phyloP scores from a whole-genome alignment of 305 asterid genomes.

The Solanum hybrid region DNA sequence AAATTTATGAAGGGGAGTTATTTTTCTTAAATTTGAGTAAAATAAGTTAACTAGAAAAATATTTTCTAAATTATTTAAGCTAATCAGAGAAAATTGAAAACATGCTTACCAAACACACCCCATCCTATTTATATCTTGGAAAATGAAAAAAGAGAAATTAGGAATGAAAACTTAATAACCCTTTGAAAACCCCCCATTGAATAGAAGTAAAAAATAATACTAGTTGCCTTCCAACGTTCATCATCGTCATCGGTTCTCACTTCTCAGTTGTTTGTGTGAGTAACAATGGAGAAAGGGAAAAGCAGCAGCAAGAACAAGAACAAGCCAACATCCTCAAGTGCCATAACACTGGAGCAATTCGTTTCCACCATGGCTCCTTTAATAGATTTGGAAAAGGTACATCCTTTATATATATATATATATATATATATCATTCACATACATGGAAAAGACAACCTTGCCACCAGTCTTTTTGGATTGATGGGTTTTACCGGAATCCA shows the following conservation, averaged over 20 bases:
- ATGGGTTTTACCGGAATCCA: background rate
- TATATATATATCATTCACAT: background rate
- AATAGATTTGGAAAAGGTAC: slow-evolving; percentile 84
- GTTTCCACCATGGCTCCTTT: slow-evolving; percentile 83
- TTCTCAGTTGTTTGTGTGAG: background rate
- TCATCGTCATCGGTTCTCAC: background rate
- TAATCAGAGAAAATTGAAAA: background rate
- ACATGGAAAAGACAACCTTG: background rate
- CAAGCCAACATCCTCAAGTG: slow-evolving; percentile 17
- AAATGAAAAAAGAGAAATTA: background rate
- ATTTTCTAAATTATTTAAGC: background rate
- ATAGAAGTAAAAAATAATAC: background rate
- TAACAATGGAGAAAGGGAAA: slow-evolving; percentile 55
- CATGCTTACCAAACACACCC: background rate
- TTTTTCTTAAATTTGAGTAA: background rate
- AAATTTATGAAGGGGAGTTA: background rate
- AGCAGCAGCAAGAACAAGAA: slow-evolving; percentile 13
- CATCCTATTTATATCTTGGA: background rate
- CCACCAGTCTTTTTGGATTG: background rate
- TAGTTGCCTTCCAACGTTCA: background rate
- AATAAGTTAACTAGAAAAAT: background rate
- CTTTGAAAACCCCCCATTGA: background rate
- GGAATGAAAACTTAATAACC: background rate
- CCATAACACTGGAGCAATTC: slow-evolving; percentile 72
- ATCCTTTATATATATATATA: background rate